phyloP scores from a whole-genome alignment of 2,329 filamentous ascomycete genomes.

The Oidium heveae region DNA sequence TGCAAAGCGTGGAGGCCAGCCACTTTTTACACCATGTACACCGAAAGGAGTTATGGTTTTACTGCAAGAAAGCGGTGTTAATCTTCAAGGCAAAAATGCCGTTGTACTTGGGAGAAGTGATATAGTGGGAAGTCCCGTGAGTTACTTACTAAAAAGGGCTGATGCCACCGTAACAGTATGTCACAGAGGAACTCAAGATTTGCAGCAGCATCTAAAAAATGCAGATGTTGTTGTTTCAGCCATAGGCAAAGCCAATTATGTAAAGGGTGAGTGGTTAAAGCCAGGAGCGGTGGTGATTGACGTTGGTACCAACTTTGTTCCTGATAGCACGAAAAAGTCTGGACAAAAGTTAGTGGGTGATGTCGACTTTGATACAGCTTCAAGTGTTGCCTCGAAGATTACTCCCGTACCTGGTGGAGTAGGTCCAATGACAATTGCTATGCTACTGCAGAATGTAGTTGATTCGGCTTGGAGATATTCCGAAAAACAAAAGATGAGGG shows the following conservation, averaged over 20 bases:
- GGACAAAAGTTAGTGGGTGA: slow-evolving; percentile 83
- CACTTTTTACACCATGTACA: slow-evolving; percentile 81
- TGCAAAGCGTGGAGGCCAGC: slow-evolving; percentile 77
- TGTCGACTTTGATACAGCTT: slow-evolving; percentile 71
- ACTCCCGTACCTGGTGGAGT: slow-evolving; percentile 93
- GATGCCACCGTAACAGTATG: slow-evolving; percentile 93
- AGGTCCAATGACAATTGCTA: slow-evolving; percentile 95
- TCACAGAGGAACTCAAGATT: slow-evolving; percentile 61
- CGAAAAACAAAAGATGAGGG: slow-evolving; percentile 56
- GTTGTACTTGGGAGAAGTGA: slow-evolving; percentile 89
- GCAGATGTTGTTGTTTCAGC: slow-evolving; percentile 84
- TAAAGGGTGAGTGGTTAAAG: slow-evolving; percentile 92
- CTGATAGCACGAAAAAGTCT: slow-evolving; percentile 73
- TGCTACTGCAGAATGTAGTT: slow-evolving; percentile 90
- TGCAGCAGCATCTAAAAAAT: slow-evolving; percentile 49
- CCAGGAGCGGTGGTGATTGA: slow-evolving; percentile 88
- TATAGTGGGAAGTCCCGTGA: slow-evolving; percentile 91
- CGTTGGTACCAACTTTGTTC: slow-evolving; percentile 89
- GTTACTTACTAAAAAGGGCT: slow-evolving; percentile 82
- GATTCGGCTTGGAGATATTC: slow-evolving; percentile 63
- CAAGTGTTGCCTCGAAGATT: slow-evolving; percentile 69
- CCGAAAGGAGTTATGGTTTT: slow-evolving; percentile 94
- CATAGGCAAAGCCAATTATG: slow-evolving; percentile 65
- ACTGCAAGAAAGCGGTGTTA: slow-evolving; percentile 58
- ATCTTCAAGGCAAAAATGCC: slow-evolving; percentile 71